Conservation (phyloP, 2,329 filamentous ascomycete species). For the Diplodia scrobiculata region DNA sequence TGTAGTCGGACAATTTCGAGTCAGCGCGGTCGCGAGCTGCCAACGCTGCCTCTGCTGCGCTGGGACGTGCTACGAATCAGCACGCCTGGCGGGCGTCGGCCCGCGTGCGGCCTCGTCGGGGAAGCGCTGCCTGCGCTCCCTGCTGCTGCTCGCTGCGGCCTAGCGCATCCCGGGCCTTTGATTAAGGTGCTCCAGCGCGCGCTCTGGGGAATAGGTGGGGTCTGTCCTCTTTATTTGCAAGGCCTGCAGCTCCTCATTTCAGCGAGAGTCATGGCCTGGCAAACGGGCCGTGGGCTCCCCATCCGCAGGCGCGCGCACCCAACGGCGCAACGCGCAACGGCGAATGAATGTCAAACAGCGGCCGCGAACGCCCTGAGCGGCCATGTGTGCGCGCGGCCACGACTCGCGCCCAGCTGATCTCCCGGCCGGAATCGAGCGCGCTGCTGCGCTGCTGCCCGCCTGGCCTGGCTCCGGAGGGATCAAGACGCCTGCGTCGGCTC, state of each 20-base stretch:
- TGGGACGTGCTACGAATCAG: slow-evolving; percentile 18
- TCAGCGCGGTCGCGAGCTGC: slow-evolving; percentile 2
- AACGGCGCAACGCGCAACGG: slow-evolving; percentile 21
- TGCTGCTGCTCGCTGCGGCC: slow-evolving; percentile 21
- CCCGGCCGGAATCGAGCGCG: slow-evolving; percentile 22
- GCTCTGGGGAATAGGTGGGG: slow-evolving; percentile 28
- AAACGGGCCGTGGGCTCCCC: slow-evolving; percentile 20
- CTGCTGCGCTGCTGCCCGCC: not conserved
- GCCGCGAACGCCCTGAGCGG: slow-evolving; percentile 16
- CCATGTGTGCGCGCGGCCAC: slow-evolving; percentile 26
- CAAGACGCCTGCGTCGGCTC: slow-evolving; percentile 19
- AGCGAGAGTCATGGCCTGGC: slow-evolving; percentile 19
- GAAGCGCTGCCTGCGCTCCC: slow-evolving; percentile 17
- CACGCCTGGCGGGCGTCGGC: slow-evolving; percentile 15
- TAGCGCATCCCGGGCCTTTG: slow-evolving; percentile 22
- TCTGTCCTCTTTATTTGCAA: slow-evolving; percentile 23
- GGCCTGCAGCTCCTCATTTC: slow-evolving; percentile 28
- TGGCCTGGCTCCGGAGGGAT: not conserved
- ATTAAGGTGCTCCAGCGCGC: slow-evolving; percentile 27
- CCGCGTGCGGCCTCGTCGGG: slow-evolving; percentile 10
- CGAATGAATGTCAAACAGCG: slow-evolving; percentile 28
- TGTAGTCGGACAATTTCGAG: slow-evolving; percentile 17
- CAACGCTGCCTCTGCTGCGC: not conserved
- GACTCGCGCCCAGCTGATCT: slow-evolving; percentile 27
- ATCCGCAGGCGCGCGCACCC: slow-evolving; percentile 17